phyloP scores from a whole-genome alignment of 2,329 filamentous ascomycete species.

The Talaromyces funiculosus region DNA sequence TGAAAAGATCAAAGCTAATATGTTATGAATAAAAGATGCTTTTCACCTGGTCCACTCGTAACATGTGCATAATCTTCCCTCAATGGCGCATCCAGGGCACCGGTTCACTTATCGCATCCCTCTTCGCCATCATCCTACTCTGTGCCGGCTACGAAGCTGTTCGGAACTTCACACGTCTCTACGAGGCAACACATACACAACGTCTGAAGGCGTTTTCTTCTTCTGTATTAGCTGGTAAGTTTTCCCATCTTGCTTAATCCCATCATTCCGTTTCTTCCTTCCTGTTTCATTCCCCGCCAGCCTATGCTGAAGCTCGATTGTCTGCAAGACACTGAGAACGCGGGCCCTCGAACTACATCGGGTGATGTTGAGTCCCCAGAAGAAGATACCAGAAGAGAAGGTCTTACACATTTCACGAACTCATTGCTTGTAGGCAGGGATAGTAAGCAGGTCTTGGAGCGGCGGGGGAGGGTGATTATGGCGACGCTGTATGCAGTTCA shows the following conservation, averaged over 20 bases:
- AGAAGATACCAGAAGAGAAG: constrained; percentile 7
- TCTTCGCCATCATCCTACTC: constrained; percentile 73
- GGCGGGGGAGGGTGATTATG: constrained; percentile 71
- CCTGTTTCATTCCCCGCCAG: constrained; percentile 2
- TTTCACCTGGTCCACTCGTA: constrained; percentile 89
- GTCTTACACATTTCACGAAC: constrained; percentile 47
- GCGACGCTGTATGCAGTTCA: constrained; percentile 81
- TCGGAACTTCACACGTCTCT: constrained; percentile 68
- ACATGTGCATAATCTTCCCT: constrained; percentile 94
- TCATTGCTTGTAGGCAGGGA: constrained; percentile 71
- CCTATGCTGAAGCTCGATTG: constrained; percentile 19
- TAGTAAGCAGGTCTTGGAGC: constrained; percentile 55
- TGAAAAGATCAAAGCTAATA: not conserved
- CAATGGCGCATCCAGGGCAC: constrained; percentile 80
- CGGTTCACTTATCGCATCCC: constrained; percentile 69
- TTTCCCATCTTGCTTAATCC: not conserved
- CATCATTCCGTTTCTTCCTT: not conserved
- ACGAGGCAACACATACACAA: constrained; percentile 56
- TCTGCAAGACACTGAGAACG: constrained; percentile 33
- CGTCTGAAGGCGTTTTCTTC: constrained; percentile 45
- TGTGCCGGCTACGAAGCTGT: constrained; percentile 91
- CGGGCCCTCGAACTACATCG: constrained; percentile 16
- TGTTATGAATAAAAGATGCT: constrained; percentile 65
- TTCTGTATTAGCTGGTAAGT: constrained; percentile 29
- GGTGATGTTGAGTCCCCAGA: not conserved